phyloP scores from a whole-genome alignment of 2,329 filamentous ascomycete species.

The Fusarium humuli region DNA sequence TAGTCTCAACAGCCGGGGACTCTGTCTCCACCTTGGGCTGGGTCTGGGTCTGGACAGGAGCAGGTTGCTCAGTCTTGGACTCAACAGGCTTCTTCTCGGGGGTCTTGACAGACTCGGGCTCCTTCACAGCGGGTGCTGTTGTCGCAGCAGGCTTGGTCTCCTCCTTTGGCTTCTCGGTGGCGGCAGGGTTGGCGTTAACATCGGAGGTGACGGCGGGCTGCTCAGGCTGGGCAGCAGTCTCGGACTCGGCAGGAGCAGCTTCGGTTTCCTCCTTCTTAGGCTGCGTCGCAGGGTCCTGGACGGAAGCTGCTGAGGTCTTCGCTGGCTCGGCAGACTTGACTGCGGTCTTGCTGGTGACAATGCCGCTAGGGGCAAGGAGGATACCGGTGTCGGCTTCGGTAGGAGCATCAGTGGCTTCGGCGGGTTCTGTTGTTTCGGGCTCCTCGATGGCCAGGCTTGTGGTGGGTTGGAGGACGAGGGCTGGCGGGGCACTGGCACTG shows the following conservation, averaged over 20 bases:
- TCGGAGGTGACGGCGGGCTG: slow-evolving; percentile 9
- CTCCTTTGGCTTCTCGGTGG: slow-evolving; percentile 27
- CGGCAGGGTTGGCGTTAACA: slow-evolving; percentile 4
- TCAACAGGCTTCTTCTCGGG: slow-evolving; percentile 25
- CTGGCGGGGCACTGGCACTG: slow-evolving; percentile 32
- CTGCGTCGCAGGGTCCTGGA: slow-evolving; percentile 11
- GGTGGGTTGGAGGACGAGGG: slow-evolving; percentile 39
- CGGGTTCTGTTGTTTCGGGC: slow-evolving; percentile 23
- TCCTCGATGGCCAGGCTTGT: slow-evolving; percentile 25
- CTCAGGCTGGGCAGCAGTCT: neutral
- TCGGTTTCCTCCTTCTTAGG: slow-evolving; percentile 20
- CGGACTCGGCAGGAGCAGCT: slow-evolving; percentile 4
- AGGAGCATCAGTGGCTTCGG: slow-evolving; percentile 5
- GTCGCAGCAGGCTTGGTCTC: slow-evolving; percentile 25
- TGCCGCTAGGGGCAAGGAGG: slow-evolving; percentile 44
- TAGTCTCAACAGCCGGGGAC: neutral
- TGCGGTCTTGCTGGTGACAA: slow-evolving; percentile 38
- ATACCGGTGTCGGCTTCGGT: slow-evolving; percentile 42
- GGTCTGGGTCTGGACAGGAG: slow-evolving; percentile 11
- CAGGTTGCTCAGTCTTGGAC: slow-evolving; percentile 22
- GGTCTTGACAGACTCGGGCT: slow-evolving; percentile 15
- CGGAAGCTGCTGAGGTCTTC: slow-evolving; percentile 18
- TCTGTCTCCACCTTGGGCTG: slow-evolving; percentile 4
- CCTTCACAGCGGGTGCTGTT: slow-evolving; percentile 17
- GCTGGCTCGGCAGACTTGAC: slow-evolving; percentile 8